These are phyloP conservation scores for Pestalotiopsis sp. DNA, from an alignment of 2,329 filamentous ascomycete species.

Conservation along the genomic window DNA sequence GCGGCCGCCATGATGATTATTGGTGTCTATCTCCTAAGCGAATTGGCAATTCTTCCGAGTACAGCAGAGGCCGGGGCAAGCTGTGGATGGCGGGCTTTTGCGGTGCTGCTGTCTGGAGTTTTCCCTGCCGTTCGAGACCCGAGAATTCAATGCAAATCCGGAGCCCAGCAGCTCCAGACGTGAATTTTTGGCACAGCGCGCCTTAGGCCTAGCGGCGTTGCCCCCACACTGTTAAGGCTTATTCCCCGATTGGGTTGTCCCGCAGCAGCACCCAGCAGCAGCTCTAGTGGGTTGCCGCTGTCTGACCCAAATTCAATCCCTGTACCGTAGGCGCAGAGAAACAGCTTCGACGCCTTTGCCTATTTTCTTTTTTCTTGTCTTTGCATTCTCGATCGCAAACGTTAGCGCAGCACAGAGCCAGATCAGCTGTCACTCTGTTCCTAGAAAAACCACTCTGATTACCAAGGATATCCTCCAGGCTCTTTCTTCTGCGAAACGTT, in stretches of 20 bases:
- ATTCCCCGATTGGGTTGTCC: neutral
- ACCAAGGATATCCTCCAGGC: neutral
- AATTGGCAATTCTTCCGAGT: neutral
- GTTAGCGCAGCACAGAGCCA: neutral
- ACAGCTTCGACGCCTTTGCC: neutral
- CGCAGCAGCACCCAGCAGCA: neutral
- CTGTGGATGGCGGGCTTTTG: neutral
- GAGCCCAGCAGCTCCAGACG: constrained; percentile 1
- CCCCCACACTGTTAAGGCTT: neutral
- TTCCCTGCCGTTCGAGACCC: neutral
- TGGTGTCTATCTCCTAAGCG: too few relatives aligned
- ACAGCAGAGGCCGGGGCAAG: neutral
- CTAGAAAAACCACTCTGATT: neutral
- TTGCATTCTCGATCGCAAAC: neutral
- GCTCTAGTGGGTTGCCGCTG: neutral
- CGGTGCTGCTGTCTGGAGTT: neutral
- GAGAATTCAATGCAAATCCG: neutral
- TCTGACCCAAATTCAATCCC: neutral
- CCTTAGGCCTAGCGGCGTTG: neutral
- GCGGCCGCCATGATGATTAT: constrained; percentile 16
- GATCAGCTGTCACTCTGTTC: neutral
- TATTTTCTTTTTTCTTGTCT: neutral
- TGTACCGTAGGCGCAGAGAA: neutral
- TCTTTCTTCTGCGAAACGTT: neutral
- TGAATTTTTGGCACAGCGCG: constrained; percentile 3